These are phyloP conservation scores for Rubroshorea leprosula DNA, from an alignment of 345 rosid genomes.

Conservation along the genomic window DNA sequence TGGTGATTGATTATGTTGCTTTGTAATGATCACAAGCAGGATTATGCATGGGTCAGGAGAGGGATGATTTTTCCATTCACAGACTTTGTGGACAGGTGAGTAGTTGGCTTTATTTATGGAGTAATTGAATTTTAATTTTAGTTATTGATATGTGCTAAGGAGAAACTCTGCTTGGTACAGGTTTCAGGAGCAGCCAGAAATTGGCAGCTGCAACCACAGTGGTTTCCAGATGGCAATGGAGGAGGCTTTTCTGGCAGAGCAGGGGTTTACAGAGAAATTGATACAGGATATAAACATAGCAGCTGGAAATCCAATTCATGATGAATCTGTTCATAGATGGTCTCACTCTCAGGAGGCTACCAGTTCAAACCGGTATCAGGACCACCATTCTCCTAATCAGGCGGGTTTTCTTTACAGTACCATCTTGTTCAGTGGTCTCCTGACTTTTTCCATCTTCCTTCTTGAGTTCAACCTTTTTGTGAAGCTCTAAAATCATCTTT, in stretches of 20 bases:
- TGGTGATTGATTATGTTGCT: neutral
- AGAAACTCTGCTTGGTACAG: slow-evolving; percentile 32
- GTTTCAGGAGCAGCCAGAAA: slow-evolving; percentile 76
- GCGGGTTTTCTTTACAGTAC: slow-evolving; percentile 30
- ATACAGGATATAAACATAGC: slow-evolving; percentile 78
- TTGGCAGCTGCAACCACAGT: slow-evolving; percentile 49
- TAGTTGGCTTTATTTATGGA: slow-evolving; percentile 8
- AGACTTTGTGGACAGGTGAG: slow-evolving; percentile 76
- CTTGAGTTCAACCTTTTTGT: neutral
- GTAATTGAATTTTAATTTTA: neutral
- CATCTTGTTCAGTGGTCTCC: slow-evolving; percentile 6
- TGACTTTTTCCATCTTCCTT: neutral
- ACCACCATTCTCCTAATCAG: slow-evolving; percentile 43
- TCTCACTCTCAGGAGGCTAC: slow-evolving; percentile 73
- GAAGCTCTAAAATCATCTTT: neutral
- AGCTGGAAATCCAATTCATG: slow-evolving; percentile 59
- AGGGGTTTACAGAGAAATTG: slow-evolving; percentile 87
- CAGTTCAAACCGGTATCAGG: slow-evolving; percentile 72
- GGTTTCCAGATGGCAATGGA: slow-evolving; percentile 77
- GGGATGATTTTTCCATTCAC: slow-evolving; percentile 88
- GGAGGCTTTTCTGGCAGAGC: slow-evolving; percentile 92
- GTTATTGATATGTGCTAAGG: slow-evolving; percentile 15
- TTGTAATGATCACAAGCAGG: slow-evolving; percentile 50
- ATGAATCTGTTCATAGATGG: slow-evolving; percentile 49
- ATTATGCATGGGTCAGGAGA: slow-evolving; percentile 80